Evolutionary conservation across 2,329 filamentous ascomycete species (phyloP).

Genomic region (Fusarium sterilihyphosum): DNA sequence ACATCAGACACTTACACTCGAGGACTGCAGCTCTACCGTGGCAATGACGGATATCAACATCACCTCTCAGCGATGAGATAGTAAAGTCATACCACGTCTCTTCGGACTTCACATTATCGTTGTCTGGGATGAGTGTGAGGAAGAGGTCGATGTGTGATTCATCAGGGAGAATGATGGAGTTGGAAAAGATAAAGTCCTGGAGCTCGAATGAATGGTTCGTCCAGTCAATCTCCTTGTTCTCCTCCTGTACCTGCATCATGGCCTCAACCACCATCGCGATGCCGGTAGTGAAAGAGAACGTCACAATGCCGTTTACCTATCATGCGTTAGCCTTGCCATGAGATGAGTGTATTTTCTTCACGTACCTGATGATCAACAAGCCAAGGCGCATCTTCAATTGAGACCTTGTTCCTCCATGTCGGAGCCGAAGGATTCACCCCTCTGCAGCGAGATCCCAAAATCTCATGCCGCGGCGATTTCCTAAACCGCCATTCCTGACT

Average conservation of each 20-base stretch:
- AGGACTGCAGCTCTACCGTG: conserved; percentile 31
- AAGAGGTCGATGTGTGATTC: conserved; percentile 34
- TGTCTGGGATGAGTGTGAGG: conserved; percentile 34
- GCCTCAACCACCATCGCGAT: conserved; percentile 40
- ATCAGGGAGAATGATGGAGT: conserved; percentile 40
- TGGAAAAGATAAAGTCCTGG: conserved; percentile 39
- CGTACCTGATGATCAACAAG: conserved; percentile 40
- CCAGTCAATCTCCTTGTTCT: conserved; percentile 35
- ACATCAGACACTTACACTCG: conserved; percentile 12
- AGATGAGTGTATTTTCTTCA: not conserved
- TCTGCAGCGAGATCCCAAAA: conserved; percentile 36
- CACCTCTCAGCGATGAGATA: conserved; percentile 38
- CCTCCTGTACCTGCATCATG: conserved; percentile 39
- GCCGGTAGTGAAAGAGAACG: conserved; percentile 37
- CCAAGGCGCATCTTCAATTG: conserved; percentile 39
- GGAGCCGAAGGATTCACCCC: conserved; percentile 40
- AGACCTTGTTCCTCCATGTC: conserved; percentile 41
- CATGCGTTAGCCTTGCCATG: not conserved
- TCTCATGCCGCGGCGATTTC: conserved; percentile 37
- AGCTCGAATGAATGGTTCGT: conserved; percentile 30
- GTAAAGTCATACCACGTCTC: conserved; percentile 38
- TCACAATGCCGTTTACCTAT: conserved; percentile 39
- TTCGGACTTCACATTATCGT: conserved; percentile 25
- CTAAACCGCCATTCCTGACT: conserved; percentile 39
- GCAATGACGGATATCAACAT: conserved; percentile 39